A percentile compares a stretch with the other conserved stretches of the same genome.
Evolutionary conservation across 1,284 basidiomycete genomes (phyloP).

Genomic region (Ustilago hordei): DNA sequence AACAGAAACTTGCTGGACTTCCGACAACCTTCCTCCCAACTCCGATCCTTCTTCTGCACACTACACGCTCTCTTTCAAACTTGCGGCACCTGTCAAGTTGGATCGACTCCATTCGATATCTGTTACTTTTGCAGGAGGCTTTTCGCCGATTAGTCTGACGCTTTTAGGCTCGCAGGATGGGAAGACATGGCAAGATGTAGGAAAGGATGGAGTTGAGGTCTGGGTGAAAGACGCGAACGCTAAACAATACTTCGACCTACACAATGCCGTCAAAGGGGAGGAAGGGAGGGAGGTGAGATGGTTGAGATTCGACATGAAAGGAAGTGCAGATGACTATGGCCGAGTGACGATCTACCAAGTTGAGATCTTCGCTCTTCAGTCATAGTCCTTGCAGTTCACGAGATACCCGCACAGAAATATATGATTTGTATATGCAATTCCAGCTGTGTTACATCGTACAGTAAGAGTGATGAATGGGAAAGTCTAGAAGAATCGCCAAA

Average conservation of each 20-base stretch:
- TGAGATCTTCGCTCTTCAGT: slow-evolving; percentile 25
- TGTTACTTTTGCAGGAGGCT: slow-evolving; percentile 45
- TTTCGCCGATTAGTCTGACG: slow-evolving; percentile 29
- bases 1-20: slow-evolving; percentile 52
- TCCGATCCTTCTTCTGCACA: slow-evolving; percentile 16
- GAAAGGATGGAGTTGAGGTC: background rate
- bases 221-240: slow-evolving; percentile 43
- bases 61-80: slow-evolving; percentile 35
- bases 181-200: slow-evolving; percentile 18
- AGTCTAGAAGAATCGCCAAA: slow-evolving; percentile 51
- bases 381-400: background rate
- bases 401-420: background rate
- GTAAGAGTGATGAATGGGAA: background rate
- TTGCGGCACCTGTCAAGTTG: background rate
- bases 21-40: slow-evolving; percentile 41
- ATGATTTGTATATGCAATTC: background rate
- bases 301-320: slow-evolving; percentile 33
- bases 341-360: slow-evolving; percentile 41
- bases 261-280: background rate
- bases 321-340: slow-evolving; percentile 53
- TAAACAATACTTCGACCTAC: slow-evolving; percentile 37
- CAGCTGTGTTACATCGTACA: background rate
- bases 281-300: background rate
- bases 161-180: slow-evolving; percentile 17
- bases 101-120: slow-evolving; percentile 26